These are phyloP conservation scores for Blastomyces emzantsi DNA, from an alignment of 2,329 filamentous ascomycete species.

Conservation along the genomic window DNA sequence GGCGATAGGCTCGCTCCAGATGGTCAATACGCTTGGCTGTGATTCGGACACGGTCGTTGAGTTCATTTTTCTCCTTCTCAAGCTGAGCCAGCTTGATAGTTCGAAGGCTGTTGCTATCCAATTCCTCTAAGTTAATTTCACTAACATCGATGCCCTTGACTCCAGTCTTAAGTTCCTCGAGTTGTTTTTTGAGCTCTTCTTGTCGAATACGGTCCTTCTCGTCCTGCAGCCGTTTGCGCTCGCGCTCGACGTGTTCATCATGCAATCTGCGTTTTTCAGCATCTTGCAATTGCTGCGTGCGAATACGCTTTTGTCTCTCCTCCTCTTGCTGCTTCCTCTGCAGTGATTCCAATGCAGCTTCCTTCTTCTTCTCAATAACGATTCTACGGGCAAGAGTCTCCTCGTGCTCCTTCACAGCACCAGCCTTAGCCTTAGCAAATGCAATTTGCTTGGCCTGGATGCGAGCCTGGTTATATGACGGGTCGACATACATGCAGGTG, in stretches of 20 bases:
- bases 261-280: constrained; percentile 80
- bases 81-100: constrained; percentile 92
- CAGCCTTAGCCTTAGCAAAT: constrained; percentile 70
- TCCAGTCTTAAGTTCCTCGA: constrained; percentile 82
- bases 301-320: constrained; percentile 74
- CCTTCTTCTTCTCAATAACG: constrained; percentile 93
- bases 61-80: constrained; percentile 95
- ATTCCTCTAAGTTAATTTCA: constrained; percentile 62
- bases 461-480: constrained; percentile 73
- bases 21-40: constrained; percentile 96
- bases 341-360: constrained; percentile 79
- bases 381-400: constrained; percentile 79
- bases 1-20: constrained; percentile 90
- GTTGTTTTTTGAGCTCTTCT: constrained; percentile 87
- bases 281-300: constrained; percentile 79
- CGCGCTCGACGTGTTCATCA: constrained; percentile 88
- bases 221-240: constrained; percentile 73
- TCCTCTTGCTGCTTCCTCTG: constrained; percentile 89
- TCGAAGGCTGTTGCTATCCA: constrained; percentile 84
- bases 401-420: constrained; percentile 83
- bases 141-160: constrained; percentile 72
- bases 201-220: constrained; percentile 85
- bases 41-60: constrained; percentile 81
- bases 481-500: constrained; percentile 93
- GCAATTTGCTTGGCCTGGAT: constrained; percentile 70